phyloP scores from a whole-genome alignment of 352 stramenopile species.

The Pythium grandisporangium region DNA sequence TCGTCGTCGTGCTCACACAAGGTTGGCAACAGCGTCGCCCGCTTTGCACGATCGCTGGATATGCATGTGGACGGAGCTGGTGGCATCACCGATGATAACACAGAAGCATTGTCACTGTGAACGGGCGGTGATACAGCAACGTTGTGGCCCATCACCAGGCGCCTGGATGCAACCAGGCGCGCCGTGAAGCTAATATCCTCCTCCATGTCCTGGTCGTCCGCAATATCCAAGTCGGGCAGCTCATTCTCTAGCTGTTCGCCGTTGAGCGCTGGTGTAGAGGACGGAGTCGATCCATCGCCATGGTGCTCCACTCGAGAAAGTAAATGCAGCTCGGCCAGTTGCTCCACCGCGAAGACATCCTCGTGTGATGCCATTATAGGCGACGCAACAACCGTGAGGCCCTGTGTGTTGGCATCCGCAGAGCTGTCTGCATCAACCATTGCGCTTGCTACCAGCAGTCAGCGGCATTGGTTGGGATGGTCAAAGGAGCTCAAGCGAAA shows the following conservation, averaged over 20 bases:
- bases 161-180: slow-evolving; percentile 8
- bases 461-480: too few relatives aligned
- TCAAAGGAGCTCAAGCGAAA: too few relatives aligned
- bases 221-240: slow-evolving; percentile 1
- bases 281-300: neutral
- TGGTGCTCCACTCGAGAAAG: slow-evolving; percentile 27
- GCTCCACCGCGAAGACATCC: slow-evolving; percentile 18
- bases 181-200: slow-evolving; percentile 9
- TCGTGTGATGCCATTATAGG: too few relatives aligned
- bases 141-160: too few relatives aligned
- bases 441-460: too few relatives aligned
- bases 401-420: too few relatives aligned
- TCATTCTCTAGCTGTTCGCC: too few relatives aligned
- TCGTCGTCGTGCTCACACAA: slow-evolving; percentile 7
- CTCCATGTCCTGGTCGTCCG: neutral
- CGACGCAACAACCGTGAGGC: too few relatives aligned
- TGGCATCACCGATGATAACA: too few relatives aligned
- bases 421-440: too few relatives aligned
- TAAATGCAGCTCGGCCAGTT: slow-evolving; percentile 35
- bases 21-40: slow-evolving; percentile 4
- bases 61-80: neutral
- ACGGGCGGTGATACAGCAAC: too few relatives aligned
- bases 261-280: neutral
- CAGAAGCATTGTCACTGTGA: too few relatives aligned
- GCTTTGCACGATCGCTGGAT: neutral